Percentiles rank a stretch among this genome's conserved stretches.
Conservation (phyloP, 257 asterid genomes). For the Plantago major region DNA sequence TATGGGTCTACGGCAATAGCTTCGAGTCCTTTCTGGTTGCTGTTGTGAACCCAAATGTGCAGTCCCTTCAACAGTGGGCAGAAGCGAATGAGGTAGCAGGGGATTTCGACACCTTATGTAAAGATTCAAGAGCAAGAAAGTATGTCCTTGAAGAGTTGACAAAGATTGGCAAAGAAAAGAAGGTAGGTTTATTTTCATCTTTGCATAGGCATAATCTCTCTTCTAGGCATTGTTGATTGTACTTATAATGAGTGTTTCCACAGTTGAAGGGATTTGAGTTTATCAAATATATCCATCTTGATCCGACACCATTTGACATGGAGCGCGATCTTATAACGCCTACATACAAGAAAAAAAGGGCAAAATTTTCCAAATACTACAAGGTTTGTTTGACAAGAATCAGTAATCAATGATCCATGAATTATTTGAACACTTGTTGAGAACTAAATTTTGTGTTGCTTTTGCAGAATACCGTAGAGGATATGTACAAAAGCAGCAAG, state of each 20-base stretch:
- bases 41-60: constrained; percentile 65
- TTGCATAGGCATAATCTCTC: background rate
- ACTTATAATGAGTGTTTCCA: background rate
- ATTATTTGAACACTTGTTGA: background rate
- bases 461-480: constrained; percentile 54
- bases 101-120: constrained; percentile 43
- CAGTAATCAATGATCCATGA: background rate
- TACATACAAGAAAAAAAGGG: constrained; percentile 79
- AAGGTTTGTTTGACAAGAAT: constrained; percentile 36
- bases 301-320: constrained; percentile 70
- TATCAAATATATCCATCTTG: constrained; percentile 59
- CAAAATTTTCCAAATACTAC: constrained; percentile 50
- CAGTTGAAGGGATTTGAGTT: constrained; percentile 83
- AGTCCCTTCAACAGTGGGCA: constrained; percentile 51
- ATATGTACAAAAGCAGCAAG: constrained; percentile 51
- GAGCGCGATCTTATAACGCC: constrained; percentile 80
- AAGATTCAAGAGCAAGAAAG: constrained; percentile 40
- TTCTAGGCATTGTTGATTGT: too few relatives aligned
- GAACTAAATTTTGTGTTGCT: background rate
- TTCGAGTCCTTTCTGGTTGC: constrained; percentile 78
- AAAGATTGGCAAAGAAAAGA: constrained; percentile 55
- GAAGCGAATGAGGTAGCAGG: constrained; percentile 40
- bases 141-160: constrained; percentile 48
- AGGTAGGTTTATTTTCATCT: constrained; percentile 33
- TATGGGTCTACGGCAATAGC: constrained; percentile 81